Base-by-base conservation (phyloP, 2,329 filamentous ascomycete genomes). In the Juglanconis oblonga region DNA sequence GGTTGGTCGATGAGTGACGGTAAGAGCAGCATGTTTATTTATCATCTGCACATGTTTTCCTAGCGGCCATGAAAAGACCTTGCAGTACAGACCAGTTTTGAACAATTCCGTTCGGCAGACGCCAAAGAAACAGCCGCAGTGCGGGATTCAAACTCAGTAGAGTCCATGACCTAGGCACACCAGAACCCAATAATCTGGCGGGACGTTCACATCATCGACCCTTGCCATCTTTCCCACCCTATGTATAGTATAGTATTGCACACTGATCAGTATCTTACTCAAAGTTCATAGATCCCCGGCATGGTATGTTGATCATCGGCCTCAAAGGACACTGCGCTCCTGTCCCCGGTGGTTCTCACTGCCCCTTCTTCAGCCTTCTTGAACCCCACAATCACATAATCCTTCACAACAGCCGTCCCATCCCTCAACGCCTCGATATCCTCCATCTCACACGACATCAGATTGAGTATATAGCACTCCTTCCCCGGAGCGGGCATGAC, bases 331-430 rank as follows among this genome's bases (percentile, higher is more conserved):
- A 6, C 13, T 44, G 9, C 24, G 14, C 24, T 24, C 13, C 3
- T 3, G 5, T 10, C 31, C 3, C 24, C 42, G 2, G n/a, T n/a
- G 11, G 17, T n/a, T 33, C 5, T 11, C 3, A 3, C 14, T n/a
- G 3, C 5, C 13, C 32, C 11, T 3, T 42, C 31, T 35, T 33
- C 49, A n/a, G 35, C 29, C 5, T 44, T 32, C 32, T 48, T 29
- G 5, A 62, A 57, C 4, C 64, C 63, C n/a, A 69, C 64, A 5
- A 69, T 48, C 38, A 65, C 48, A 59, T 61, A 67, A 51, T 68
- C 64, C 54, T 58, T 63, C 3, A 67, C 64, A 7, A 64, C 51
- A 10, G 61, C 66, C 36, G 59, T 64, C 31, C 66, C 67, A 8
- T 65, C 52, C 55, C 17, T 48, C 14, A 68, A 59, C 35, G 52